These are phyloP conservation scores for Picocystis salinarum DNA, from an alignment of 139 green algal genomes.

Conservation along the genomic window DNA sequence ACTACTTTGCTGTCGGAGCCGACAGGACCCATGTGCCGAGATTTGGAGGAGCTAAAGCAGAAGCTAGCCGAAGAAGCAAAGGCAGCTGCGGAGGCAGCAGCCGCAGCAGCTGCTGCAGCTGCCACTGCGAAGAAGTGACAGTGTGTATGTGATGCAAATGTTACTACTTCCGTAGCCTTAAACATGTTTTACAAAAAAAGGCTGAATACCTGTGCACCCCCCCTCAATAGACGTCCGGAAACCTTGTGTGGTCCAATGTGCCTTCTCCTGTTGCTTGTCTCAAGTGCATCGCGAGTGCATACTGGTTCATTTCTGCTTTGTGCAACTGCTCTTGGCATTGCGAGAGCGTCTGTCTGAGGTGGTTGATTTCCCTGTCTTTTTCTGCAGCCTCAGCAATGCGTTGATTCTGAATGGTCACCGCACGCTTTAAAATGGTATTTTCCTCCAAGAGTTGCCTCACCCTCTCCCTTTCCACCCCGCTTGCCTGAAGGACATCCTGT, in stretches of 20 bases:
- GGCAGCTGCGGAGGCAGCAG: no score
- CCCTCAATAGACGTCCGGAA: no score
- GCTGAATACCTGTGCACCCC: no score
- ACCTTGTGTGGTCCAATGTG: no score
- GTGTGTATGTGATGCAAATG: no score
- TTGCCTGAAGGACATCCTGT: constrained; percentile 20
- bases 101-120: no score
- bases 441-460: constrained; percentile 28
- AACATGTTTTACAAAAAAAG: no score
- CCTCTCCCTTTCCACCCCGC: constrained; percentile 13
- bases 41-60: constrained; percentile 37
- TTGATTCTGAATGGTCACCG: constrained; percentile 55
- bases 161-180: no score
- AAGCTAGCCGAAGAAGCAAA: no score
- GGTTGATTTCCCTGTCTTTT: constrained; percentile 24
- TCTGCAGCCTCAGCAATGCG: constrained; percentile 26
- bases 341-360: constrained; percentile 25
- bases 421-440: constrained; percentile 57
- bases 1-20: constrained; percentile 32
- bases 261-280: no score
- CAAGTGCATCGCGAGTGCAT: constrained; percentile 50
- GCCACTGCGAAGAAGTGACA: no score
- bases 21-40: constrained; percentile 41
- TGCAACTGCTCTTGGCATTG: constrained; percentile 37
- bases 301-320: constrained; percentile 52